Base-by-base conservation (phyloP, 2,329 filamentous ascomycete species). In the Emergomyces pasteurianus region DNA sequence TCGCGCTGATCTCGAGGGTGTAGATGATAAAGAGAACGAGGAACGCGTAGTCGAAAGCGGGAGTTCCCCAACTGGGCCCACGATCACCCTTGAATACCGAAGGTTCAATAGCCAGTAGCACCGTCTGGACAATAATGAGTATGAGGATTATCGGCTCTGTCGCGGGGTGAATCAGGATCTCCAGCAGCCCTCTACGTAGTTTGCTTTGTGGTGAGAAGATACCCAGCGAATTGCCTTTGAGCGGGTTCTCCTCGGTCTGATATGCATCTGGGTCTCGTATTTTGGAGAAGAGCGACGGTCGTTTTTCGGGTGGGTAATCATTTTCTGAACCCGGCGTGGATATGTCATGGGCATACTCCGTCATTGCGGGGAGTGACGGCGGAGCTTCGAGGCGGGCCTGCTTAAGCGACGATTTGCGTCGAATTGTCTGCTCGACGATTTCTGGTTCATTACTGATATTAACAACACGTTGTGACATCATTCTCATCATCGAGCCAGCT, bases 381-480 rank as follows among this genome's bases (percentile, higher is more conserved):
- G 81, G 79, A 56, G 74, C 80, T 60, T 83, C 70, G 71, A 82
- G 69, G 76, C 82, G 69, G 64, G 78, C 70, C 74, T 81, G 47
- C 42, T 64, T 65, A 8, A 64, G 56, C 72, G 83, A 72, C 76
- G 87, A 72, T 78, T 86, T 78, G 78, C 77, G 80, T 49, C 84
- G 81, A 28, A 86, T 80, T 58, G 83, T 85, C 64, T 88, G 85
- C 71, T 96, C 90, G 18, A 92, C 80, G 23, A 89, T 78, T 67
- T 96, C 90, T 4, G 87, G 87, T 69, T 97, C 94, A 71, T 95
- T 95, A 75, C 91, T 96, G 68, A 99, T 83, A 70, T 97, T 97
- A 70, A 99, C 94, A 60, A 99, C 92, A 78, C 94, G 90, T 77
- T 96, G 92, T 38, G 95, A 97, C 85, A 99, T 95, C 66, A 85